Base-by-base conservation (phyloP, 306 rosid genomes). In the Quercus engelmannii region DNA sequence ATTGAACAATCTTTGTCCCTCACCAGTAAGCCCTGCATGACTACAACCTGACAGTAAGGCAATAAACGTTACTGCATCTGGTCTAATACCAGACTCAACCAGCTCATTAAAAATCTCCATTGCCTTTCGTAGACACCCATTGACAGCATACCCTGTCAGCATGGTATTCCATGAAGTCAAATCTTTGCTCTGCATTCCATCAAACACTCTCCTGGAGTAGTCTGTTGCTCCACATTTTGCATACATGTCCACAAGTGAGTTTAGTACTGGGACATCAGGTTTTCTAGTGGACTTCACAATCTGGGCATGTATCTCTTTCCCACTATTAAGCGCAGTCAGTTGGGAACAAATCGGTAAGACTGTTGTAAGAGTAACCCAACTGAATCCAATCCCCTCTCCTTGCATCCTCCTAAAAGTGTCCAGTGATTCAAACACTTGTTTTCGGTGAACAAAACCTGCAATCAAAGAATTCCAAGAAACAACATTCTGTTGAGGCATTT, bases 401-500 rank as follows among this genome's bases (percentile, higher is more conserved):
- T 84, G 93, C 93, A 91, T 89, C 25, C 74, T 81, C 69, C 88
- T 69, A 70, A 89, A 91, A 35, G 85, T 70, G 51, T 74, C 79
- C 38, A 84, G 63, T 3, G 91, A 74, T 78, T 89, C 83, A 20
- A 70, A 79, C 30, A 69, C 73, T 12, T 70, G 77, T 46, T 76
- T 88, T 17, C 64, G 80, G 76, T 21, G 21, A 21, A 85, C 79
- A 28, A 84, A 86, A 74, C 88, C 84, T 0, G 86, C 80, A 78
- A 91, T 82, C 69, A 89, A 74, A 51, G 91, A 84, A 82, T 89
- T 89, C 93, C 95, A 85, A 46, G 95, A 91, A 70, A 85, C 86
- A 43, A 87, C 81, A 55, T 89, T 84, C 79, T 90, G 68, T 20
- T 89, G 78, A 81, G 91, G 90, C 91, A 91, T 87, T 78, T 67